Base-by-base conservation (phyloP, 2,329 filamentous ascomycete genomes). In the Sarocladium brachiariae region DNA sequence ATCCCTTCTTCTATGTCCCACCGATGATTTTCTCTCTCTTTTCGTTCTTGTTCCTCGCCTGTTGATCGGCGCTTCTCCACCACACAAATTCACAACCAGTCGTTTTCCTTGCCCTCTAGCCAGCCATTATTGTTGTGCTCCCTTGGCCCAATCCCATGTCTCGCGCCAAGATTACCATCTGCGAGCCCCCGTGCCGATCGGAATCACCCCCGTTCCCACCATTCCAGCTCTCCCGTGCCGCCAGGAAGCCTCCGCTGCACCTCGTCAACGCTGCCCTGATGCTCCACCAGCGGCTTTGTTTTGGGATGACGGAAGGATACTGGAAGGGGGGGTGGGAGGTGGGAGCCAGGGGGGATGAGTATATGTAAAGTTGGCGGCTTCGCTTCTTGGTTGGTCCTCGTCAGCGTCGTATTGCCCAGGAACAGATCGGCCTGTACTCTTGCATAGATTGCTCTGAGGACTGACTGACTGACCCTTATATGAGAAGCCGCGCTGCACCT, bases 91-190 rank as follows among this genome's bases (percentile, higher is more conserved):
- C 39, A 43, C 35, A 39, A 18, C 35, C 35, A 39, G 13, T 19
- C 35, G 18, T 39, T 39, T 18, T 6, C 33, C 37, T 21, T 5
- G 4, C n/a, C 39, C 43, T 14, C 43, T 14, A 19, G 5, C 24
- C 43, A 47, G 23, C 6, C 10, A 45, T n/a, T 13, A 10, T 47
- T 13, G 27, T 13, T 30, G 27, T 13, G 27, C 27, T 30, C 27
- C 27, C 27, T 30, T 30, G 27, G 16, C 7, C 43, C 43, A 47
- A 33, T 47, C 24, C 43, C n/a, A 47, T 47, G 43, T 47, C 27
- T 47, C 43, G 43, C 43, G 14, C 27, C 25, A n/a, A 47, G 43
- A 47, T 47, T 47, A 19, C 27, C 43, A 33, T 47, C 27, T 21
- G 24, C 25, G 18, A 30, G n/a, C 27, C 21, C n/a, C 43, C 27